Conservation (phyloP, 169 alveolate species). For the Plasmodium vinckei region DNA sequence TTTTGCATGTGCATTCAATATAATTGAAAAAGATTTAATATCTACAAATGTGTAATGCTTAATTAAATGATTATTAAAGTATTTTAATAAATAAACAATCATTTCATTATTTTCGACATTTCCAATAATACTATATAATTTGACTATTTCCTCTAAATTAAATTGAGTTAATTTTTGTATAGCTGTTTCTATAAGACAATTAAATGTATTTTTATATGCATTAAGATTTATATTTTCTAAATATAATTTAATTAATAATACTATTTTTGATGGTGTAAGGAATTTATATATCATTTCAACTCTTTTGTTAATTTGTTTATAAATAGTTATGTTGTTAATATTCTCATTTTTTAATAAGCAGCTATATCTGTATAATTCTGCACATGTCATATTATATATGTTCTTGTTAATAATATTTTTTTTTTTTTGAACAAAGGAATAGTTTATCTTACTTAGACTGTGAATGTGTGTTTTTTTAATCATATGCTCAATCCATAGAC, state of each 20-base stretch:
- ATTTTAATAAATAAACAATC: slow-evolving; percentile 56
- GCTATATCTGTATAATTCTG: slow-evolving; percentile 60
- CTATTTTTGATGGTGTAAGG: slow-evolving; percentile 51
- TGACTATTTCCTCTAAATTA: slow-evolving; percentile 47
- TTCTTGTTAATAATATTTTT: slow-evolving; percentile 42
- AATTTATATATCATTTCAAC: slow-evolving; percentile 76
- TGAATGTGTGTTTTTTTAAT: slow-evolving; percentile 7
- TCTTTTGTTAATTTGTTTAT: slow-evolving; percentile 74
- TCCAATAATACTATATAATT: slow-evolving; percentile 61
- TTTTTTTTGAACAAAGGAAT: slow-evolving; percentile 46
- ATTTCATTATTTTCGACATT: slow-evolving; percentile 65
- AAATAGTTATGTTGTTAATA: slow-evolving; percentile 49
- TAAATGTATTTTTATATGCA: slow-evolving; percentile 39
- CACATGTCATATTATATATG: slow-evolving; percentile 71
- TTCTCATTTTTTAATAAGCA: slow-evolving; percentile 36
- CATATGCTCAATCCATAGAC: background rate
- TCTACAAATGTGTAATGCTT: slow-evolving; percentile 67
- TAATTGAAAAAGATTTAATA: slow-evolving; percentile 60
- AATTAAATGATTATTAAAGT: slow-evolving; percentile 60
- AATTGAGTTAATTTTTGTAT: slow-evolving; percentile 50
- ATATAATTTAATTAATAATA: slow-evolving; percentile 61
- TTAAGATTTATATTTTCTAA: slow-evolving; percentile 54
- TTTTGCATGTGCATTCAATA: slow-evolving; percentile 72
- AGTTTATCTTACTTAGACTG: slow-evolving; percentile 34
- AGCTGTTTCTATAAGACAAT: slow-evolving; percentile 62